Evolutionary conservation across 352 stramenopile species (phyloP).

Genomic region (Aphanomyces astaci): DNA sequence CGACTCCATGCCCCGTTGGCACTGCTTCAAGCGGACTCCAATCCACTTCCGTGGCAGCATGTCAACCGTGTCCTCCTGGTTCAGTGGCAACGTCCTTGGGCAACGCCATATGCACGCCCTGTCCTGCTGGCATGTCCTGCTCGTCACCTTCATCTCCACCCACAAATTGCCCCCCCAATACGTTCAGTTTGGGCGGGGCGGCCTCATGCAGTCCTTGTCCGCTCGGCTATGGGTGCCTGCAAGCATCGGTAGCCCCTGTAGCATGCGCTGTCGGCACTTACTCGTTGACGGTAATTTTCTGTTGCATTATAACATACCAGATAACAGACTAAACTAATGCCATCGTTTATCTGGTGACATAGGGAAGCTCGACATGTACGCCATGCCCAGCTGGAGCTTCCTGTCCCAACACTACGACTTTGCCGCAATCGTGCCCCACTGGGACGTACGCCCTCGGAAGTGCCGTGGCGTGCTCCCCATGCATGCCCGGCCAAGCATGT

Average conservation of each 20-base stretch:
- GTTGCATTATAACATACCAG: background rate
- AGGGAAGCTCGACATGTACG: background rate
- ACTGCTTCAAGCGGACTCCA: constrained; percentile 35
- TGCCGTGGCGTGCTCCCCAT: constrained; percentile 33
- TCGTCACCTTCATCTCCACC: constrained; percentile 32
- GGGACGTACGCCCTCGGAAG: constrained; percentile 29
- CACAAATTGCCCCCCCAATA: constrained; percentile 24
- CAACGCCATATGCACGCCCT: constrained; percentile 34
- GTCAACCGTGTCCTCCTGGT: constrained; percentile 35
- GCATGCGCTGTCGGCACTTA: constrained; percentile 34
- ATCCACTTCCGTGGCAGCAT: constrained; percentile 27
- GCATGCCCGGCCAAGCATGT: constrained; percentile 30
- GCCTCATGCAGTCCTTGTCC: constrained; percentile 42
- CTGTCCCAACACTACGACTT: background rate
- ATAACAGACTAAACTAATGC: background rate
- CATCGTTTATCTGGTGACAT: too few species aligned
- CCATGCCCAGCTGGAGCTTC: background rate
- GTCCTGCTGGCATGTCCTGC: constrained; percentile 35
- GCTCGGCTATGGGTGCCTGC: constrained; percentile 38
- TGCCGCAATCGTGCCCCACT: constrained; percentile 21
- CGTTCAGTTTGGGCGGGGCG: constrained; percentile 12
- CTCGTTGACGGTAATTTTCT: constrained; percentile 15
- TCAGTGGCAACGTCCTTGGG: constrained; percentile 38
- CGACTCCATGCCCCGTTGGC: constrained; percentile 34
- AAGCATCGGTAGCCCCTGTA: constrained; percentile 26